Evolutionary conservation across 495 filamentous ascomycete genomes (phyloP).

Genomic region (Tuber aestivum): DNA sequence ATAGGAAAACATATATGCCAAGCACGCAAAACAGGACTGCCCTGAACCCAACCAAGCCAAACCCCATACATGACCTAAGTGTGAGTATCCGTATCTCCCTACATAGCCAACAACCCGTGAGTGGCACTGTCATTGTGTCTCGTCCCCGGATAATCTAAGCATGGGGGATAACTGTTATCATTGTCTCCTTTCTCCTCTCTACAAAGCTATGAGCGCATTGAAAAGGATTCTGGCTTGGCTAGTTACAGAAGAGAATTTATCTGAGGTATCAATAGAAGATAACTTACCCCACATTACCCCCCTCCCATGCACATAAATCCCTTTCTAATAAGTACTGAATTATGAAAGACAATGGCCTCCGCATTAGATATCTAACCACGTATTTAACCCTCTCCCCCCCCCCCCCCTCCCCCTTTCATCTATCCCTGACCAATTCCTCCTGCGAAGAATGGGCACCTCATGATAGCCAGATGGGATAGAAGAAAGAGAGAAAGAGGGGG

Average conservation of each 20-base stretch:
- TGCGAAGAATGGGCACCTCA: not conserved
- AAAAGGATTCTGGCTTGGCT: not conserved
- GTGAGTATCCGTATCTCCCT: no score
- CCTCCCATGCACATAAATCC: not conserved
- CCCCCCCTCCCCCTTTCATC: not conserved
- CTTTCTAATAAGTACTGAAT: not conserved
- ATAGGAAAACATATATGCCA: no score
- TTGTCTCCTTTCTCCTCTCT: not conserved
- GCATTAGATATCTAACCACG: not conserved
- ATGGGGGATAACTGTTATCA: no score
- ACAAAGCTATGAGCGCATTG: accelerated
- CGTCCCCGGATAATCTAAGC: no score
- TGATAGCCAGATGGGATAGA: not conserved
- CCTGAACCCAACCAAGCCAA: no score
- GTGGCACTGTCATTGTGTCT: no score
- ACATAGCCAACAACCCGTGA: no score
- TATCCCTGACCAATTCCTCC: not conserved
- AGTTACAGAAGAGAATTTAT: not conserved
- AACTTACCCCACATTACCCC: not conserved
- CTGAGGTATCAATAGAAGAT: not conserved
- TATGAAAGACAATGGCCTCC: not conserved
- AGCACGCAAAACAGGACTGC: no score
- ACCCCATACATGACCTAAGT: no score
- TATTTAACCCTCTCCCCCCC: not conserved
- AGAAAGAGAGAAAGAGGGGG: not conserved